phyloP scores from a whole-genome alignment of 2,329 filamentous ascomycete species.

The Dothidotthia symphoricarpi region DNA sequence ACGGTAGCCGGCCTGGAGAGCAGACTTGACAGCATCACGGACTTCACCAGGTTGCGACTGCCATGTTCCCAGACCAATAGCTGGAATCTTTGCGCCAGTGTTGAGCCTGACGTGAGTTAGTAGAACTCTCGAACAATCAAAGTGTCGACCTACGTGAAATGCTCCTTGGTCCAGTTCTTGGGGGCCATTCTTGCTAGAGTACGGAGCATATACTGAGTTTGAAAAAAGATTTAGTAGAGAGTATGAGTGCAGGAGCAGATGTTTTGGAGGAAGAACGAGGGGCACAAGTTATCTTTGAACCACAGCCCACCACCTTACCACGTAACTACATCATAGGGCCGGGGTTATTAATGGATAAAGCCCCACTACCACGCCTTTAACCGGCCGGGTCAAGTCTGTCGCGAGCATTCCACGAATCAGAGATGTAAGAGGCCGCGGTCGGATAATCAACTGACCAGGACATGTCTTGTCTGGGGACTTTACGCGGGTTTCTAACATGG shows the following conservation, averaged over 20 bases:
- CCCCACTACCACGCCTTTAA: background rate
- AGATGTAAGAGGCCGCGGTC: background rate
- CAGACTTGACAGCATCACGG: conserved; percentile 66
- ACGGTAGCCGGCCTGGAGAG: conserved; percentile 67
- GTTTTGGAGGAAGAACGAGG: conserved; percentile 1
- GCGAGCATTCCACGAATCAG: conserved; percentile 5
- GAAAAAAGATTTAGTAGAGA: background rate
- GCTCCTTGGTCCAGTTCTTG: conserved; percentile 41
- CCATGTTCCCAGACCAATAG: conserved; percentile 76
- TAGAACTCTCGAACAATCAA: background rate
- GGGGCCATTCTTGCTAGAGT: conserved; percentile 32
- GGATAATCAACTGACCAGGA: background rate
- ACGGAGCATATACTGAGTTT: conserved; percentile 19
- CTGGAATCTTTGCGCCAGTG: conserved; percentile 72
- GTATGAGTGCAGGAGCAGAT: conserved; percentile 1
- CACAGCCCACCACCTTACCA: conserved; percentile 3
- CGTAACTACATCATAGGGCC: conserved; percentile 8
- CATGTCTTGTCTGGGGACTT: too few species aligned
- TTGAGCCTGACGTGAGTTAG: conserved; percentile 26
- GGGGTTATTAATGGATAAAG: background rate
- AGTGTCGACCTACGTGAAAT: conserved; percentile 16
- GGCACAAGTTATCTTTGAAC: conserved; percentile 7
- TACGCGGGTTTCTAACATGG: too few species aligned
- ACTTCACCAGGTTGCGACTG: conserved; percentile 70
- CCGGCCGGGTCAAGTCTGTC: conserved; percentile 2